Conservation (phyloP, 1,139 yeast genomes). For the Nadsonia commutata region DNA sequence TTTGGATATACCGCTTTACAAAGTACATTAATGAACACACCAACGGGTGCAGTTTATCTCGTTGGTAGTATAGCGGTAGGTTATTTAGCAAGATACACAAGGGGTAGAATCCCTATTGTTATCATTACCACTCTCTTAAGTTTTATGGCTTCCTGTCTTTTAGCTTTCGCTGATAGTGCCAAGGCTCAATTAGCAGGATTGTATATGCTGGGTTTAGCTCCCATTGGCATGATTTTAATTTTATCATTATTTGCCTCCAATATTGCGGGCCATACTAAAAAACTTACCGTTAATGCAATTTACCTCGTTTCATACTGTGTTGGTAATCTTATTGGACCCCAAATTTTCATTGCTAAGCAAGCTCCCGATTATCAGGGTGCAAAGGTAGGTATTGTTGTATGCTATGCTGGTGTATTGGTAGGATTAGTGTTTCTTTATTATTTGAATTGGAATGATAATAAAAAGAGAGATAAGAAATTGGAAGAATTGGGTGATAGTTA, state of each 20-base stretch:
- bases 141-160: conserved; percentile 27
- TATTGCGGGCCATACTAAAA: conserved; percentile 49
- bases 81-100: conserved; percentile 13
- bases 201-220: conserved; percentile 25
- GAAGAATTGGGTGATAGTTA: background rate
- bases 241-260: conserved; percentile 38
- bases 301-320: conserved; percentile 42
- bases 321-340: conserved; percentile 47
- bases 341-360: conserved; percentile 34
- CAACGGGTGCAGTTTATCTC: conserved; percentile 23
- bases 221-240: conserved; percentile 33
- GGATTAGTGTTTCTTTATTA: background rate
- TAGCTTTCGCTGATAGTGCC: conserved; percentile 29
- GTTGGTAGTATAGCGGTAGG: conserved; percentile 19
- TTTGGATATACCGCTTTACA: conserved; percentile 27
- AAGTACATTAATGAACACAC: conserved; percentile 28
- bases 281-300: conserved; percentile 30
- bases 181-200: conserved; percentile 26
- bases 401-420: conserved; percentile 16
- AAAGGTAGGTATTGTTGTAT: conserved; percentile 28
- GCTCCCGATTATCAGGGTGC: conserved; percentile 40
- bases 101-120: conserved; percentile 28
- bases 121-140: conserved; percentile 23
- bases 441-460: background rate
- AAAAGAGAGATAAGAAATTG: background rate